Conservation (phyloP, 306 rosid genomes). For the Sicyos edulis region DNA sequence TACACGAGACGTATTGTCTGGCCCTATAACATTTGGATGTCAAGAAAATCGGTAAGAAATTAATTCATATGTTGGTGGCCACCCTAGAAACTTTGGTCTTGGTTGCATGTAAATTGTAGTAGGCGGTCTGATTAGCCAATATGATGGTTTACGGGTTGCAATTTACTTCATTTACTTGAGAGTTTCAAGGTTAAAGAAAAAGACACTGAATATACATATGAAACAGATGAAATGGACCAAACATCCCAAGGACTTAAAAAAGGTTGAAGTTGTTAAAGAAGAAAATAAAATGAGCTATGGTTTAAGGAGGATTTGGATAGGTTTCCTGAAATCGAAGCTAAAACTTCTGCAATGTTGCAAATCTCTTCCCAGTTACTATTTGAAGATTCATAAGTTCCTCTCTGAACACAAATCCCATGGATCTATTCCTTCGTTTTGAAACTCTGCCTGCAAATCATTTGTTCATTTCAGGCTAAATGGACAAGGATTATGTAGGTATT, state of each 20-base stretch:
- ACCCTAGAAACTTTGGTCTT: background rate
- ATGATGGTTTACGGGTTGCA: background rate
- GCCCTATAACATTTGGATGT: no score
- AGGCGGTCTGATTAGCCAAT: background rate
- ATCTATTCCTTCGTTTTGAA: background rate
- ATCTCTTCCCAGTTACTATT: background rate
- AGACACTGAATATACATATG: background rate
- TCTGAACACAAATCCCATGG: background rate
- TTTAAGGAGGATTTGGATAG: background rate
- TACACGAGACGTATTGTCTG: no score
- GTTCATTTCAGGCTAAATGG: constrained; percentile 3
- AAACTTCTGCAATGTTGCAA: background rate
- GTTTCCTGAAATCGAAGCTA: constrained; percentile 8
- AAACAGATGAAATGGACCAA: background rate
- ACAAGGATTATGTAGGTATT: background rate
- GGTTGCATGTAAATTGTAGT: constrained; percentile 3
- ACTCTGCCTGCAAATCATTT: constrained; percentile 1
- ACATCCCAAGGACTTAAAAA: background rate
- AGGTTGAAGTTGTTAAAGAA: background rate
- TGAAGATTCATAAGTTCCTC: background rate
- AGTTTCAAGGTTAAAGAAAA: background rate
- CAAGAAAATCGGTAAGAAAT: no score
- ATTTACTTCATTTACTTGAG: background rate
- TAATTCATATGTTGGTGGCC: no score
- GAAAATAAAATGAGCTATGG: no score